Base-by-base conservation (phyloP, 2,329 filamentous ascomycete species). In the Hypoxylon rubiginosum region DNA sequence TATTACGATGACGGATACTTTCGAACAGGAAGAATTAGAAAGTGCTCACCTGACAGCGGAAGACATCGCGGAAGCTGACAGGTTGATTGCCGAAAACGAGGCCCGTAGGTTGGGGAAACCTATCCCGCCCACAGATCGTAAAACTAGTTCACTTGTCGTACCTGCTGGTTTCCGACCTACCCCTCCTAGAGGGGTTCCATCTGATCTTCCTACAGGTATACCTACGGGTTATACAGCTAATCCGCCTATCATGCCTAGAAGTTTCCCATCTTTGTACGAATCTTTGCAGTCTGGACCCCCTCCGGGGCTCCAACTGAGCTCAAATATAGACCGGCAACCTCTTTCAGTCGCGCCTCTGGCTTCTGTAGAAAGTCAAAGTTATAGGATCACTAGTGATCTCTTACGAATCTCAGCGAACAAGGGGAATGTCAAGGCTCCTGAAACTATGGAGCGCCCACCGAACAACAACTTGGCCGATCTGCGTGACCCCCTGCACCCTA, bases 1-100 rank as follows among this genome's bases (percentile, higher is more conserved):
- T 1, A 89, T 95, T 60, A 83, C 87, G 2, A 85, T 90, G 41
- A 91, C 90, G 0, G 91, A 95, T 70, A 90, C 90, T 0, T 93
- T 93, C 69, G 89, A 92, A 69, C 84, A 88, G 69, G 90, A 94
- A 68, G 90, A 91, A 61, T 80, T 86, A 10, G 88, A 89, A 53
- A 83, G 84, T 11, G 74, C 73, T 0, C 71, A 72, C 17, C 77
- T 94, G 21, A 89, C 88, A 0, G 80, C 82, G 0, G 88, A 91
- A 55, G 91, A 94, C 67, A 76, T 82, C 9, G 80, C 79, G 46
- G 85, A 89, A 49, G 87, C 88, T 0, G 81, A 85, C 32, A 69
- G 80, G 43, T 68, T 81, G 57, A 73, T 81, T 26, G 34, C 52
- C 13, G 48, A 61, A 17, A 75, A 74, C 32, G 61, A 72, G 58